Base-by-base conservation (phyloP, 805 yeast species). In the Pichia heedii region DNA sequence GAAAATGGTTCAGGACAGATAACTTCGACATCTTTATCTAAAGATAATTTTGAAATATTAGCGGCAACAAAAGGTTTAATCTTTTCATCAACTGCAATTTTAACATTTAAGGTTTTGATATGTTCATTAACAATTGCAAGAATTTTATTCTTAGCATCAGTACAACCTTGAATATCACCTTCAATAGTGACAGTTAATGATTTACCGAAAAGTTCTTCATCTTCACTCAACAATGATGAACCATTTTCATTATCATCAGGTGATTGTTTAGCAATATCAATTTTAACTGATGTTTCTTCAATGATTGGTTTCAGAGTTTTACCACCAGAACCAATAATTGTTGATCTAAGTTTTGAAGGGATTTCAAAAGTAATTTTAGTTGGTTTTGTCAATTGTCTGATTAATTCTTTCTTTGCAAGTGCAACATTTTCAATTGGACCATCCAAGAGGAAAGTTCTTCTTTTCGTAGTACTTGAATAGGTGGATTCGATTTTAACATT, bases 321-420 rank as follows among this genome's bases (percentile, higher is more conserved):
- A 60, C 97, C 97, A 60, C 81, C 84, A 36, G 89, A 73, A 46
- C 97, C 97, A 64, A 89, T 89, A 46, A 89, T 76, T 40, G 76
- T 74, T 8, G 94, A 74, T 63, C 93, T 76, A 46, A 85, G 72
- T 52, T 75, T 76, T 13, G 89, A 75, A 27, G 97, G 97, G 42
- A 89, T 76, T 26, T 71, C 60, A 57, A 89, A 75, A 26, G 69
- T 63, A 39, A 76, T 65, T 6, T 65, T 66, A 44, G 82, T 76
- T 43, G 94, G 94, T 60, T 80, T 82, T 33, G 94, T 81, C 58
- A 90, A 71, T 53, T 77, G 81, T 57, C 78, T 80, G 48, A 84
- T 73, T 45, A 90, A 72, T 50, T 83, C 84, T 50, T 86, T 74
- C 61, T 81, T 82, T 45, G 94, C 96, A 37, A 63, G 66, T 43